These are phyloP conservation scores for Colletotrichum tanaceti DNA, from an alignment of 2,329 filamentous ascomycete genomes.

Conservation along the genomic window DNA sequence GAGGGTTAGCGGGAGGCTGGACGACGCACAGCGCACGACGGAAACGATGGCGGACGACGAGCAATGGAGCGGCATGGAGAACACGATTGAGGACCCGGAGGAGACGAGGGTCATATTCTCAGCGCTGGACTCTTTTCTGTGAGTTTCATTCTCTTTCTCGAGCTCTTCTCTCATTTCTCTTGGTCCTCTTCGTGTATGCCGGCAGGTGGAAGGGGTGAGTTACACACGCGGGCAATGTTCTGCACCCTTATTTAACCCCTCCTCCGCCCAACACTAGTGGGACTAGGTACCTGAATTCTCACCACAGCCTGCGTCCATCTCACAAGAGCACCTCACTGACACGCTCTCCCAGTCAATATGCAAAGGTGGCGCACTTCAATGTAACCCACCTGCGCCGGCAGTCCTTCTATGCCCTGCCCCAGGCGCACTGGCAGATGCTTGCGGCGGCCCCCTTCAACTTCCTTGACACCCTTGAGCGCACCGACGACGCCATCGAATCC, in stretches of 20 bases:
- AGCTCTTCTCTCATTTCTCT: no score
- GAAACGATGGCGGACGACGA: slow-evolving; percentile 51
- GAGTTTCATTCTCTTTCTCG: slow-evolving; percentile 52
- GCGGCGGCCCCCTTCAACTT: slow-evolving; percentile 85
- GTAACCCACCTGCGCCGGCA: slow-evolving; percentile 90
- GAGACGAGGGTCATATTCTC: slow-evolving; percentile 84
- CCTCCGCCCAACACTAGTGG: neutral
- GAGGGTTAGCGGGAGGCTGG: neutral
- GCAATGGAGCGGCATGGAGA: slow-evolving; percentile 71
- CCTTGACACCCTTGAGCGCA: slow-evolving; percentile 78
- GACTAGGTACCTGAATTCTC: slow-evolving; percentile 32
- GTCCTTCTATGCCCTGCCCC: slow-evolving; percentile 91
- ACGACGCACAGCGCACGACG: neutral
- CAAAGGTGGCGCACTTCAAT: slow-evolving; percentile 86
- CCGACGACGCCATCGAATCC: slow-evolving; percentile 88
- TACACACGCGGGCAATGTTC: neutral
- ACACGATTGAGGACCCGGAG: slow-evolving; percentile 78
- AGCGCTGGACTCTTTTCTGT: slow-evolving; percentile 91
- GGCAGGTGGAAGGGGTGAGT: neutral
- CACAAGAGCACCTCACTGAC: neutral
- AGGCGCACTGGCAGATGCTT: slow-evolving; percentile 84
- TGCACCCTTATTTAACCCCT: neutral
- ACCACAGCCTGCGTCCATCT: neutral
- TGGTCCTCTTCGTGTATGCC: slow-evolving; percentile 13
- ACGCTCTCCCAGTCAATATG: slow-evolving; percentile 76